Base-by-base conservation (phyloP, 192 early-diverging fungal species). In the Dissophora ornata region DNA sequence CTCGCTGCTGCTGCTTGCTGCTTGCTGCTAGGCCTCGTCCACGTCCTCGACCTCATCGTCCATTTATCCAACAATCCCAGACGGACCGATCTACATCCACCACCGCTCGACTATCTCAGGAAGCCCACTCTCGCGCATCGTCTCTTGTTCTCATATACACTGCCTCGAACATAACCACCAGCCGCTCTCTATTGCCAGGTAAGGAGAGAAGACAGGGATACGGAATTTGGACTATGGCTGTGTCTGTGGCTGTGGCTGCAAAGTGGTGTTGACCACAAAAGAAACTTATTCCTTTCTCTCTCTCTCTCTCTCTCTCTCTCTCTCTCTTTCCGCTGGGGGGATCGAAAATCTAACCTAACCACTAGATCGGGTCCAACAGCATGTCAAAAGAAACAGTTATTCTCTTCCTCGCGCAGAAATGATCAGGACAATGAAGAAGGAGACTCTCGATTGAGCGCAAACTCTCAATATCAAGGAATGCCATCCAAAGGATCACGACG, bases 41-140 rank as follows among this genome's bases (percentile, higher is more conserved):
- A 29, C 44, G 4, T 30, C 47, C 19, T 48, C 62, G 25, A 24
- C 51, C 8, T 1, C 61, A 46, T 32, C 69, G 11, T 21, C 58
- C 16, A 19, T 66, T 9, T 34, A 67, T 22, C 71, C 71, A 41
- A 54, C 46, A 7, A 54, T 75, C 3, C 71, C 71, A 16, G 63
- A 75, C 55, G 71, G 71, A 21, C 71, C 71, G 1, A 59, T 75
- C 11, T 75, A 66, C 36, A 75, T 75, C 63, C 71, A 75, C 57
- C 71, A 75, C 40, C 62, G 71, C 8, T 75, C 71, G 1, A 75
- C 57, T 1, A 65, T 48, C 1, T 33, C 57, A 18, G 56, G 33
- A 21, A 30, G 56, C 16, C 50, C 71, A 38, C 33, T 75, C 9
- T 34, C 57, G 5, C 53, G 19, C n/a, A 57, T 54, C 4, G 21